Evolutionary conservation across 352 stramenopile genomes (phyloP).

Genomic region (Pythium scleroteichum): DNA sequence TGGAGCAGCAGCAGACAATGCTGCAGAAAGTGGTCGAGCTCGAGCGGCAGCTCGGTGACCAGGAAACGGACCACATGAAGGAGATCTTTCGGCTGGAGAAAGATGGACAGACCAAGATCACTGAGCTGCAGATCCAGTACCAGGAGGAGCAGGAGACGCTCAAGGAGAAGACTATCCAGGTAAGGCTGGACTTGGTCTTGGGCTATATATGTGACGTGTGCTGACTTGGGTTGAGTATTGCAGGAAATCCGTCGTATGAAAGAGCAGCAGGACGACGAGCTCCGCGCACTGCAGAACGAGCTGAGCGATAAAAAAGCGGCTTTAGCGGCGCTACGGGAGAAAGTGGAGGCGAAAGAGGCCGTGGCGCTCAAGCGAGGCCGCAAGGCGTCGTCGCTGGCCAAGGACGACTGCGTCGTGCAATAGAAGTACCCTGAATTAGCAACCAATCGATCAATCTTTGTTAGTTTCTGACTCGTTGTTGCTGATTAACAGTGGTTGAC

Average conservation of each 20-base stretch:
- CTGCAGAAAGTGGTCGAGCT: conserved; percentile 67
- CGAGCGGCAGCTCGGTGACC: conserved; percentile 60
- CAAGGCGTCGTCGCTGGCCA: conserved; percentile 36
- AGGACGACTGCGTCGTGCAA: conserved; percentile 66
- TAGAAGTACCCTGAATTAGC: conserved; percentile 20
- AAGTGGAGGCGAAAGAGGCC: conserved; percentile 51
- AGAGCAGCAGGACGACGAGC: conserved; percentile 57
- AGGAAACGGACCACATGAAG: conserved; percentile 65
- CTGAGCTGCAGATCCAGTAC: conserved; percentile 38
- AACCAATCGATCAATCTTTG: too few relatives aligned
- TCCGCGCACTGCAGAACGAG: conserved; percentile 45
- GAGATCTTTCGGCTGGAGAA: conserved; percentile 68
- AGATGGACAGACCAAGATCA: conserved; percentile 46
- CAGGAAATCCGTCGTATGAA: conserved; percentile 66
- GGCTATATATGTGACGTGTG: conserved; percentile 6
- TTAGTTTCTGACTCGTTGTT: too few relatives aligned
- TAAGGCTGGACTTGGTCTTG: conserved; percentile 17
- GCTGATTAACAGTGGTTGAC: too few relatives aligned
- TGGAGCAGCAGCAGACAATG: conserved; percentile 61
- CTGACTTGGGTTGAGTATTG: conserved; percentile 11
- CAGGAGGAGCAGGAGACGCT: conserved; percentile 64
- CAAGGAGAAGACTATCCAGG: conserved; percentile 57
- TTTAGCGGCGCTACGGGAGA: conserved; percentile 50
- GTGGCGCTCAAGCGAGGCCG: conserved; percentile 37
- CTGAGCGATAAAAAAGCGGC: conserved; percentile 53